A percentile compares a stretch with the other conserved stretches of the same genome.
Evolutionary conservation across 768 basidiomycete genomes (phyloP).

Genomic region (Omphalotus guepiniiformis): DNA sequence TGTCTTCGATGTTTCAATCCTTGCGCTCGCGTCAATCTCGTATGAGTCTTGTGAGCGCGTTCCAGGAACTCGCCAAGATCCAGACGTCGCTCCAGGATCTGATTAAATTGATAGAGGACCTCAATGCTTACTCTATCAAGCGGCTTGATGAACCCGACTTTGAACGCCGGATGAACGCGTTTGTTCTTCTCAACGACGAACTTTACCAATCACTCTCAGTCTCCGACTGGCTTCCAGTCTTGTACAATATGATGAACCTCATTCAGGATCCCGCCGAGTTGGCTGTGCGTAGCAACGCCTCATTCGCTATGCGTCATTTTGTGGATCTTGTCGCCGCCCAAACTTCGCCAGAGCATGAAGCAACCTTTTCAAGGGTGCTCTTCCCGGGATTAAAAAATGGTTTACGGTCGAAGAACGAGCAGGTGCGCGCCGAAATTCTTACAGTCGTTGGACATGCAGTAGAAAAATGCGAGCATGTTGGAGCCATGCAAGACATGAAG

Average conservation of each 20-base stretch:
- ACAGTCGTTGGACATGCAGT: conserved; percentile 76
- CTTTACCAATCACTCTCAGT: conserved; percentile 45
- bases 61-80: conserved; percentile 44
- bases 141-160: conserved; percentile 93
- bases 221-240: conserved; percentile 73
- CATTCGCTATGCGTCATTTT: conserved; percentile 73
- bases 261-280: conserved; percentile 89
- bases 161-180: conserved; percentile 76
- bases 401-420: conserved; percentile 74
- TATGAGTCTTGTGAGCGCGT: conserved; percentile 60
- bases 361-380: conserved; percentile 58
- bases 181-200: conserved; percentile 68
- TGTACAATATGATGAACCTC: conserved; percentile 81
- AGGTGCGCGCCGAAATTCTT: conserved; percentile 83
- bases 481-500: conserved; percentile 71
- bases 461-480: conserved; percentile 52
- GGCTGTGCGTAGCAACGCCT: conserved; percentile 78
- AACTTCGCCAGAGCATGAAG: conserved; percentile 41
- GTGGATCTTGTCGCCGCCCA: conserved; percentile 53
- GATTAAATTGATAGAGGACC: conserved; percentile 51
- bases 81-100: conserved; percentile 44
- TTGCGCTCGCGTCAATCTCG: conserved; percentile 71
- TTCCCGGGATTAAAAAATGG: conserved; percentile 79
- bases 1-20: conserved; percentile 75
- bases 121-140: conserved; percentile 84